These are phyloP conservation scores for Adansonia rubrostipa DNA, from an alignment of 441 rosid species.

Conservation along the genomic window DNA sequence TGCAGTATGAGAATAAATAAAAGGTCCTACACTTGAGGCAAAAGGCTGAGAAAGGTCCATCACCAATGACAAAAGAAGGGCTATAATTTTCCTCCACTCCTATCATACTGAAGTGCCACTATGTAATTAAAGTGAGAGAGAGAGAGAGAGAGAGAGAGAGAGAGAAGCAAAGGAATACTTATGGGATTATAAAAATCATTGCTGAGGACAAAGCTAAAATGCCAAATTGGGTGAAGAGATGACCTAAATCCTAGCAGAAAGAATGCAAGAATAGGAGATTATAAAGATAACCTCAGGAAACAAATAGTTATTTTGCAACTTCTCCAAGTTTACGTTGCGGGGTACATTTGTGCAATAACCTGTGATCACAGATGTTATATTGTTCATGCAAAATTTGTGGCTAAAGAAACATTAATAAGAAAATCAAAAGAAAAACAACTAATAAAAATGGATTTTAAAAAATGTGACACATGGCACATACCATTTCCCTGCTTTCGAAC, in stretches of 20 bases:
- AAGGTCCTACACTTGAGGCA: not conserved
- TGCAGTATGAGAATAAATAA: not conserved
- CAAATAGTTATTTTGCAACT: slow-evolving; percentile 63
- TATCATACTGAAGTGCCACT: not conserved
- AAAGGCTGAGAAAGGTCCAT: not conserved
- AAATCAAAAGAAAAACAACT: slow-evolving; percentile 17
- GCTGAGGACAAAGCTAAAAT: not conserved
- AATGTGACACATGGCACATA: slow-evolving; percentile 25
- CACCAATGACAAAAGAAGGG: slow-evolving; percentile 9
- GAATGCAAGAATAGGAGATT: slow-evolving; percentile 12
- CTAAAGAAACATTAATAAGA: slow-evolving; percentile 15
- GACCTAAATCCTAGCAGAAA: not conserved
- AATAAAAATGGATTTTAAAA: not conserved
- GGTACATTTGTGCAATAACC: slow-evolving; percentile 60
- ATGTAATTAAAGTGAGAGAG: too few relatives aligned
- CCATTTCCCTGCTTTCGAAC: slow-evolving; percentile 41
- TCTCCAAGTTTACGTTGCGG: slow-evolving; percentile 77
- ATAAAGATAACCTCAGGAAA: slow-evolving; percentile 65
- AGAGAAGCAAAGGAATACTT: too few relatives aligned
- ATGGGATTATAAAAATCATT: too few relatives aligned
- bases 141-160: too few relatives aligned
- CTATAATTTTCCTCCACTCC: slow-evolving; percentile 1
- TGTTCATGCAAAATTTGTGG: slow-evolving; percentile 4
- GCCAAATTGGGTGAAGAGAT: not conserved
- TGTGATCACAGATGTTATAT: slow-evolving; percentile 30